Base-by-base conservation (phyloP, 164 flowering plant genomes). In the Stephania japonica region DNA sequence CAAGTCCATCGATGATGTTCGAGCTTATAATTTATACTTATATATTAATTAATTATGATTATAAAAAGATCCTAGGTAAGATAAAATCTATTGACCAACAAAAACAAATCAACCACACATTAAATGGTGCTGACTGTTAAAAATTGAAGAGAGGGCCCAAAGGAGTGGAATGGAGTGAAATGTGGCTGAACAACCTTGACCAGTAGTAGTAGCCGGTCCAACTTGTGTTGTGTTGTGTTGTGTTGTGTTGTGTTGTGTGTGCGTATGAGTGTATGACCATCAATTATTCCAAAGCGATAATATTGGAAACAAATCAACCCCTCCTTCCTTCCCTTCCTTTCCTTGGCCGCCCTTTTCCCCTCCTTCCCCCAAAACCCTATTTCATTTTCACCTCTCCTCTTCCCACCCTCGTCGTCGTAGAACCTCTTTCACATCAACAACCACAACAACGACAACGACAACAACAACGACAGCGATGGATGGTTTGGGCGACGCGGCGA, bases 401-500 rank as follows among this genome's bases (percentile, higher is more conserved):
- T 49, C 21, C 1, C 21, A 21, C n/a, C 63, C 5, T 32, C 38
- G 56, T 41, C 53, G 44, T 27, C 64, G 10, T 32, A 32, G 43
- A 23, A 50, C 62, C 42, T 76, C 63, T 19, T 10, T 62, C 38
- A 32, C 38, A 32, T 2, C 38, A 32, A 32, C 38, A 2, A 32
- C 38, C 0, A 32, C 38, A 32, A 32, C 38, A 32, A 32, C 38
- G 4, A 32, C 38, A 32, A 32, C 4, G 4, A 32, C 38, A 32
- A 32, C 38, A 32, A 32, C 4, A 32, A 32, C 38, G 38, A 32
- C 14, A 16, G 63, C 18, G 63, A 56, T 18, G 7, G 21, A 85
- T 81, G 72, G 47, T 82, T 59, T 64, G 81, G n/a, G 1, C 38
- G 84, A 79, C 42, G 19, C 80, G 1, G 77, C 75, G 56, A 78